phyloP scores from a whole-genome alignment of 257 asterid species.

The Scutellaria barbata region DNA sequence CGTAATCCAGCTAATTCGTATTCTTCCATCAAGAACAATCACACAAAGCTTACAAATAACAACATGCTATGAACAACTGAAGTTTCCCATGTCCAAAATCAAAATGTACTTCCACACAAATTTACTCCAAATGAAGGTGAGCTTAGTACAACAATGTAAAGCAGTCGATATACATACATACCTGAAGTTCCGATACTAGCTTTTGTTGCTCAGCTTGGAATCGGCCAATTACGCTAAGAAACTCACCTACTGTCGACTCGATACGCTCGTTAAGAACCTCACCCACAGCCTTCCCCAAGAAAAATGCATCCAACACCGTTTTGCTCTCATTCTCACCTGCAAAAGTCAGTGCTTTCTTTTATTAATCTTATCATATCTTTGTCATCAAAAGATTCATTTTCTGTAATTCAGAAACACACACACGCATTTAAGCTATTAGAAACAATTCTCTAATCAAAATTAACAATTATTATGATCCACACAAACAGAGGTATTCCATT shows the following conservation, averaged over 20 bases:
- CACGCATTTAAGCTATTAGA: background rate
- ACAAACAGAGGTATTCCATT: background rate
- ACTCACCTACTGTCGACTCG: constrained; percentile 81
- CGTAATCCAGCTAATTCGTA: too few relatives aligned
- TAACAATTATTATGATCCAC: background rate
- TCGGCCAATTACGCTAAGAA: constrained; percentile 70
- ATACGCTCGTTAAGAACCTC: constrained; percentile 78
- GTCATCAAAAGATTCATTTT: background rate
- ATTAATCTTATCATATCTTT: background rate
- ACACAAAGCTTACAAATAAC: background rate
- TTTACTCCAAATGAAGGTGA: background rate
- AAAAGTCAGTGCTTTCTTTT: background rate
- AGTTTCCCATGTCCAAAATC: background rate
- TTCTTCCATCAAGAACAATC: background rate
- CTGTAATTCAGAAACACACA: background rate
- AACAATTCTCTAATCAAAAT: background rate
- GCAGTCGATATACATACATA: constrained; percentile 14
- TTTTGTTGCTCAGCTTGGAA: constrained; percentile 92
- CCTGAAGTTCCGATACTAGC: constrained; percentile 82
- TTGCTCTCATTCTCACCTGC: constrained; percentile 80
- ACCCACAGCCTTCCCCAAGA: constrained; percentile 90
- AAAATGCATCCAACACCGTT: constrained; percentile 78
- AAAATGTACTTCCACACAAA: background rate
- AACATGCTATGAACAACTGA: background rate
- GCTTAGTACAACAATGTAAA: too few relatives aligned